A percentile compares a stretch with the other conserved stretches of the same genome.
phyloP scores from a whole-genome alignment of 1,139 yeast species.

The Blastobotrys ciferrii region DNA sequence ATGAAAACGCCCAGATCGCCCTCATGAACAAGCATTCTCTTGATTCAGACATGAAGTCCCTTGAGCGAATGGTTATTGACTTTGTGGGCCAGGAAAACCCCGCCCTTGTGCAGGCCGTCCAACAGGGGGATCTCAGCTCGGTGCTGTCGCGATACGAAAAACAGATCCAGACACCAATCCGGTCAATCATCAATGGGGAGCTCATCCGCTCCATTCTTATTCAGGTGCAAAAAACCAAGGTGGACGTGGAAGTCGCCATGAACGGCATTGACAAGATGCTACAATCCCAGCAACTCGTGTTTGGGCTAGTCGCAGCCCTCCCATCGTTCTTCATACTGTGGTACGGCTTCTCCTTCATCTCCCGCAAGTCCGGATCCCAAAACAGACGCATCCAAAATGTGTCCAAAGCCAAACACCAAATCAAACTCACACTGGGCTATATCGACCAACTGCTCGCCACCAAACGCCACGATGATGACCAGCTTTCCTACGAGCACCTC shows the following conservation, averaged over 20 bases:
- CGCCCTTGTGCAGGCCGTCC: constrained; percentile 38
- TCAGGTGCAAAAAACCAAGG: constrained; percentile 91
- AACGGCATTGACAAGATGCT: constrained; percentile 86
- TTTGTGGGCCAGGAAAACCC: constrained; percentile 44
- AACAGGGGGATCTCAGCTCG: constrained; percentile 71
- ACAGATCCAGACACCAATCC: constrained; percentile 69
- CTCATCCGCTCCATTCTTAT: constrained; percentile 75
- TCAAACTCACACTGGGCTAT: constrained; percentile 21
- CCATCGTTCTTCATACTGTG: constrained; percentile 46
- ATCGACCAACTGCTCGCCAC: constrained; percentile 19
- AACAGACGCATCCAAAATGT: constrained; percentile 21
- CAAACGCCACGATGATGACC: constrained; percentile 6
- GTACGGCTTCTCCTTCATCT: constrained; percentile 20
- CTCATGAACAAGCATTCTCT: constrained; percentile 79
- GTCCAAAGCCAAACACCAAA: constrained; percentile 17
- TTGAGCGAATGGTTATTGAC: constrained; percentile 84
- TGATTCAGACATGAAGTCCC: constrained; percentile 70
- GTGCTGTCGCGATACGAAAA: constrained; percentile 78
- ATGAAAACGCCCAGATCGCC: constrained; percentile 65
- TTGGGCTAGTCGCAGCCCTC: constrained; percentile 84
- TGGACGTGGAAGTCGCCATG: constrained; percentile 88
- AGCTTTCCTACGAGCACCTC: constrained; percentile 13
- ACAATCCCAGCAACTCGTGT: constrained; percentile 87
- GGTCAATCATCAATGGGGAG: constrained; percentile 61
- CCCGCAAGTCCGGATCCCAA: constrained; percentile 17